These are phyloP conservation scores for Pelargonium cotyledonis DNA, from an alignment of 441 rosid species.

Conservation along the genomic window DNA sequence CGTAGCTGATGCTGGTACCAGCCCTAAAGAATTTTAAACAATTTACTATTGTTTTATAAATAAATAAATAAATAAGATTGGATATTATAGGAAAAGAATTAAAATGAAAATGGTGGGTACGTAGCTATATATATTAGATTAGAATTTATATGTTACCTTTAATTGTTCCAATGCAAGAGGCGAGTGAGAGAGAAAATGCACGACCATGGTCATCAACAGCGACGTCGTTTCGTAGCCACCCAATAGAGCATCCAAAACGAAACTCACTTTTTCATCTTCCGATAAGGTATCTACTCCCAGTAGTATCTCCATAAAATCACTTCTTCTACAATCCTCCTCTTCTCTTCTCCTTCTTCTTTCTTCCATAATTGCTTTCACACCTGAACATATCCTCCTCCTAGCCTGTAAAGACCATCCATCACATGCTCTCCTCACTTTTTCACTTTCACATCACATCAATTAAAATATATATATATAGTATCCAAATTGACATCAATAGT, in stretches of 20 bases:
- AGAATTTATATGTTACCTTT: slow-evolving; percentile 30
- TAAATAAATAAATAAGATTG: too few relatives aligned
- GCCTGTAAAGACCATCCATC: slow-evolving; percentile 48
- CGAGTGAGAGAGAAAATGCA: slow-evolving; percentile 39
- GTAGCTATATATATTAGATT: too few relatives aligned
- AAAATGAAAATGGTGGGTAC: too few relatives aligned
- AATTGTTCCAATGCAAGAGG: slow-evolving; percentile 35
- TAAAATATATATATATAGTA: too few relatives aligned
- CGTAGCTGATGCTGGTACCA: too few relatives aligned
- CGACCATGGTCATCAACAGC: slow-evolving; percentile 39
- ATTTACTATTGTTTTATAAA: too few relatives aligned
- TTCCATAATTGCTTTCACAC: slow-evolving; percentile 47
- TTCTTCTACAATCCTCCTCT: slow-evolving; percentile 8
- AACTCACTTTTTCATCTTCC: slow-evolving; percentile 57
- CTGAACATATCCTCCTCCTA: slow-evolving; percentile 42
- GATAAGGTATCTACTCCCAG: slow-evolving; percentile 41
- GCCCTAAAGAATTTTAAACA: too few relatives aligned
- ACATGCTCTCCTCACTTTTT: slow-evolving; percentile 29
- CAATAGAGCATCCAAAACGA: slow-evolving; percentile 49
- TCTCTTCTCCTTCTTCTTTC: slow-evolving; percentile 29
- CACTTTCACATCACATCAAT: too few relatives aligned
- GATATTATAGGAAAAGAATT: too few relatives aligned
- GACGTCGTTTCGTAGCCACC: slow-evolving; percentile 71
- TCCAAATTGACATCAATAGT: too few relatives aligned
- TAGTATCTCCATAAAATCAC: slow-evolving; percentile 45